These are phyloP conservation scores for Saposhnikovia divaricata DNA, from an alignment of 129 eudicot genomes.

Conservation along the genomic window DNA sequence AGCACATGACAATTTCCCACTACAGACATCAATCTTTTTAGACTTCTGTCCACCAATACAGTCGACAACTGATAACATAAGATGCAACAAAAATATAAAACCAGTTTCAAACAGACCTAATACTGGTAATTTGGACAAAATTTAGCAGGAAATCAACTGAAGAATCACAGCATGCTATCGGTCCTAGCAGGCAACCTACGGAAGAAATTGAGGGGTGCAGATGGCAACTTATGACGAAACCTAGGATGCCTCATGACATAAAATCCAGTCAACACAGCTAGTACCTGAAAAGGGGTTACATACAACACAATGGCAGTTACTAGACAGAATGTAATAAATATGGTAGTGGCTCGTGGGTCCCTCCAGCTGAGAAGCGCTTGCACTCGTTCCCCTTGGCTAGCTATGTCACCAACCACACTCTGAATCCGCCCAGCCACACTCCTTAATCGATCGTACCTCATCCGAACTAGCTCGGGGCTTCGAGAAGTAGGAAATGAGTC, in stretches of 20 bases:
- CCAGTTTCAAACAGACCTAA: background rate
- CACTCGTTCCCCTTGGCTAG: slow-evolving; percentile 75
- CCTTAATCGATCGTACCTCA: slow-evolving; percentile 72
- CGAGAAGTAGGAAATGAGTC: slow-evolving; percentile 68
- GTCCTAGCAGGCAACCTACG: slow-evolving; percentile 76
- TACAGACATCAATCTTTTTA: background rate
- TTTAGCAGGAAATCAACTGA: background rate
- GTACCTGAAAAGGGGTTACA: slow-evolving; percentile 59
- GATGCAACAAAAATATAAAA: background rate
- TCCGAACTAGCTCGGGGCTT: slow-evolving; percentile 46
- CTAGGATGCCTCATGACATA: slow-evolving; percentile 91
- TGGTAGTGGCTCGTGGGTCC: slow-evolving; percentile 73
- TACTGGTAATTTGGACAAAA: background rate
- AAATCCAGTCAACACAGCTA: slow-evolving; percentile 38
- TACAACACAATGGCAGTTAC: slow-evolving; percentile 57
- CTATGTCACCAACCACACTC: slow-evolving; percentile 75
- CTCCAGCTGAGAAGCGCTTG: slow-evolving; percentile 91
- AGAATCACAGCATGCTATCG: slow-evolving; percentile 66
- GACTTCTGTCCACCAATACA: background rate
- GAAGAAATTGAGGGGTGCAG: slow-evolving; percentile 68
- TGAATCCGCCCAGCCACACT: slow-evolving; percentile 74
- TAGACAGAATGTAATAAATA: slow-evolving; percentile 60
- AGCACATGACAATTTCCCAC: background rate
- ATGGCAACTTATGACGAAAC: slow-evolving; percentile 65
- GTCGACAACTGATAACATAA: background rate